These are phyloP conservation scores for Tylopilus orsonianus DNA, from an alignment of 1,284 basidiomycete genomes.

Conservation along the genomic window DNA sequence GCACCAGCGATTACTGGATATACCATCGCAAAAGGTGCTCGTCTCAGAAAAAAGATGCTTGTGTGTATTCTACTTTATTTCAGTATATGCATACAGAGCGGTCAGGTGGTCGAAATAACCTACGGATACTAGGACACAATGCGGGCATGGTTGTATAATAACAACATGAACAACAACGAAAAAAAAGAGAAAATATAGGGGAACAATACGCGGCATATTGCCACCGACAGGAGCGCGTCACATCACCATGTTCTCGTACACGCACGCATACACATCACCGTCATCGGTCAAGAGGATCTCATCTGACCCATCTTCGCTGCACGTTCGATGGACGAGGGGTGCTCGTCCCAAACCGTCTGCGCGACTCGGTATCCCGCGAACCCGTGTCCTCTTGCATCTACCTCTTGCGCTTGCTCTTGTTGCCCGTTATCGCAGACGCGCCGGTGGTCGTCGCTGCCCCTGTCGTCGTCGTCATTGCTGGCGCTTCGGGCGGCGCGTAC, in stretches of 20 bases:
- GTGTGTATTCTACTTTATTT: not conserved
- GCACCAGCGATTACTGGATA: too few relatives aligned
- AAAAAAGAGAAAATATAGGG: not conserved
- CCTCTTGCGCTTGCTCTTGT: slow-evolving; percentile 30
- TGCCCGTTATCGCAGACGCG: slow-evolving; percentile 8
- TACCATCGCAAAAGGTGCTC: too few relatives aligned
- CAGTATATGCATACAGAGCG: not conserved
- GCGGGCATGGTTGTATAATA: slow-evolving; percentile 8
- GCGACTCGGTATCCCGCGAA: not conserved
- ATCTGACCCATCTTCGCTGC: not conserved
- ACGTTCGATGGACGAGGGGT: not conserved
- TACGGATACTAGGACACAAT: slow-evolving; percentile 2
- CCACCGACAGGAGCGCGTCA: too few relatives aligned
- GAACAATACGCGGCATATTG: too few relatives aligned
- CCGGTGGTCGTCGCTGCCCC: not conserved
- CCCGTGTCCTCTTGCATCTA: slow-evolving; percentile 5
- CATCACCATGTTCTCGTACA: not conserved
- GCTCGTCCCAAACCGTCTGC: not conserved
- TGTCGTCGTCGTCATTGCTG: too few relatives aligned
- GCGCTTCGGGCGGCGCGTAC: slow-evolving; percentile 1
- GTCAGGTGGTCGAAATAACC: not conserved
- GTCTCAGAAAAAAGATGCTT: too few relatives aligned
- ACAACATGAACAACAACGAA: too few relatives aligned
- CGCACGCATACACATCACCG: not conserved
- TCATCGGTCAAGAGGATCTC: not conserved